Evolutionary conservation across 805 yeast species (phyloP), one percentile per base, ranked within the genome.

Genomic region (Danielozyma ontarioensis): DNA sequence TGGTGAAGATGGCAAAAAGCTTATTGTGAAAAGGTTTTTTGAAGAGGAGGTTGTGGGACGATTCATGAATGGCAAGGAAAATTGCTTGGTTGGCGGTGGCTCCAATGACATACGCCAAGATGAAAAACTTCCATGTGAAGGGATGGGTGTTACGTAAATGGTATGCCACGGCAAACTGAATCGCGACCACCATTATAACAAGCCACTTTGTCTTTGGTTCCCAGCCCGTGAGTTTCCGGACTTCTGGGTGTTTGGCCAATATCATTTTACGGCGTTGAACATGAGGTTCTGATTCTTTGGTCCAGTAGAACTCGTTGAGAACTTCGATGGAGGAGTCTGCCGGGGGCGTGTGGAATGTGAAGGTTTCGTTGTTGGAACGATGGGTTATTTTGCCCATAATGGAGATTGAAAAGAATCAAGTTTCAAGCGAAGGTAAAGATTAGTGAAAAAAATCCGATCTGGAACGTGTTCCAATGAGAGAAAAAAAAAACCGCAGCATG

Each of bases 191-290:
- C 1, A 67, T 64, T 4, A 69, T 37, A 13, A 83, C 79, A 12
- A 83, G 74, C 65, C 81, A 88, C 52, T 87, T 88, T 3, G 96
- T 88, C 33, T 70, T 57, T 1, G 96, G 94, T 55, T 88, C 97
- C 39, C 77, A 84, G 4, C 96, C 96, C 31, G 84, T 80, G 16
- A 88, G 69, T 53, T 82, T 82, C 15, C 81, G 68, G 15, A 88
- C 83, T 40, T 86, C 78, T 1, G 96, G 96, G 50, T 88, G 76
- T 33, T 76, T 77, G 44, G 75, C 73, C 48, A 88, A 61, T 36
- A 88, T 88, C 37, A 68, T 70, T 59, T 80, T 82, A 39, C 96
- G 69, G 41, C 96, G 66, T 3, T 71, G 48, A 2, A 80, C 74
- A 51, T 88, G 96, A 3, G 95, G 95, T 53, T 88, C 96, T 31